Evolutionary conservation across 345 rosid genomes (phyloP).

Genomic region (Syzygium jambos): DNA sequence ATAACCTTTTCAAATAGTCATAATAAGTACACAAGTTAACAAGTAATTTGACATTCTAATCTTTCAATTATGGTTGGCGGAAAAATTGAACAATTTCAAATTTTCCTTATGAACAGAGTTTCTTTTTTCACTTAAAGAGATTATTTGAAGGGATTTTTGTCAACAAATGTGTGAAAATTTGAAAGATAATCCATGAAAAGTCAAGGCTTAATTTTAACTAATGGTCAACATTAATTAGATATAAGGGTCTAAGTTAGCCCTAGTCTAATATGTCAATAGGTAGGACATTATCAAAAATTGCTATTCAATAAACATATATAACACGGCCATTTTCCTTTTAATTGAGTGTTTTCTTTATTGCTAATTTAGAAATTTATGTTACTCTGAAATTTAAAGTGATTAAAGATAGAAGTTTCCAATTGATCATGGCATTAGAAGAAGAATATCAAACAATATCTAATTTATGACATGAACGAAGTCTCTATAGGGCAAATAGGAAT

Average conservation of each 20-base stretch:
- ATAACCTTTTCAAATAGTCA: too few species aligned
- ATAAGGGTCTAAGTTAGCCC: not conserved
- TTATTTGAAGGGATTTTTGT: not conserved
- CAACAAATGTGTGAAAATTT: not conserved
- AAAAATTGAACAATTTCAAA: too few species aligned
- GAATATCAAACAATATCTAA: not conserved
- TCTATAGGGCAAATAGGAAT: not conserved
- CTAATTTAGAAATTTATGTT: not conserved
- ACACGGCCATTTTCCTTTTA: fast-evolving
- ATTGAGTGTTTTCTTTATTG: fast-evolving
- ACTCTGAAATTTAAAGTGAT: not conserved
- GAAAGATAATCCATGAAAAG: not conserved
- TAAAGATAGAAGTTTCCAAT: not conserved
- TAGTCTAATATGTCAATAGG: not conserved
- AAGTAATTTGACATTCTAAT: too few species aligned
- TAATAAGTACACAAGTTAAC: too few species aligned
- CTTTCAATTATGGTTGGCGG: too few species aligned
- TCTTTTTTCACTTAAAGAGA: not conserved
- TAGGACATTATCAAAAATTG: not conserved
- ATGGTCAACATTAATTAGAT: not conserved
- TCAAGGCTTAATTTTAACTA: not conserved
- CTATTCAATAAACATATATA: not conserved
- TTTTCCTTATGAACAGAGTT: too few species aligned
- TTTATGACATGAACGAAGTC: not conserved
- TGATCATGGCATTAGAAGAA: not conserved